Evolutionary conservation across 2,329 filamentous ascomycete genomes (phyloP).

Genomic region (Colletotrichum truncatum): DNA sequence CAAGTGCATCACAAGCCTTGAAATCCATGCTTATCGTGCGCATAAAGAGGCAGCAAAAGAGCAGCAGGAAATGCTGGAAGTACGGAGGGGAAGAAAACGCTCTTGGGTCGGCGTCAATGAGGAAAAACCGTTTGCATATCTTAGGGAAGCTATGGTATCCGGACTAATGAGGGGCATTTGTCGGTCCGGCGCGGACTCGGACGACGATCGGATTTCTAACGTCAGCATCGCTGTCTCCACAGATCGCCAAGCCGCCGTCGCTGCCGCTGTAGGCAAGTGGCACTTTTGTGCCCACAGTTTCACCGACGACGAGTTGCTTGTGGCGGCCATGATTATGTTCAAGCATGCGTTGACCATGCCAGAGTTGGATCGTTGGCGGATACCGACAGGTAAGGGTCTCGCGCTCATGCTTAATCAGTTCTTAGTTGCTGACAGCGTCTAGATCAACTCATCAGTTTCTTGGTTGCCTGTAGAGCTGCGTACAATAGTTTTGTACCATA

Average conservation of each 20-base stretch:
- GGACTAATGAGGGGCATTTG: slow-evolving; percentile 91
- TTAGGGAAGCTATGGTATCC: slow-evolving; percentile 93
- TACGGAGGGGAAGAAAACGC: slow-evolving; percentile 80
- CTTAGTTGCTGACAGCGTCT: slow-evolving; percentile 49
- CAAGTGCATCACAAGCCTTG: slow-evolving; percentile 78
- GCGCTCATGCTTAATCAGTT: slow-evolving; percentile 31
- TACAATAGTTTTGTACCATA: slow-evolving; percentile 98
- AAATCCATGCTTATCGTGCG: slow-evolving; percentile 84
- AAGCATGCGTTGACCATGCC: slow-evolving; percentile 86
- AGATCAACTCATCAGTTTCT: slow-evolving; percentile 86
- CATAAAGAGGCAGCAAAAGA: slow-evolving; percentile 80
- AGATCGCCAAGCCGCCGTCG: slow-evolving; percentile 72
- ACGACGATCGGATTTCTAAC: slow-evolving; percentile 69
- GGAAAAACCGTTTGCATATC: slow-evolving; percentile 86
- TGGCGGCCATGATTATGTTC: slow-evolving; percentile 88
- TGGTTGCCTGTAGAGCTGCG: slow-evolving; percentile 89
- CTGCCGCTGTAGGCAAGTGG: slow-evolving; percentile 79
- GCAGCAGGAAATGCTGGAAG: slow-evolving; percentile 75
- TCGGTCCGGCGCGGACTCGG: slow-evolving; percentile 68
- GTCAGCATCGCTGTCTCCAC: slow-evolving; percentile 75
- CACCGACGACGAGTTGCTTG: slow-evolving; percentile 87
- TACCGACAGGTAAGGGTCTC: slow-evolving; percentile 73
- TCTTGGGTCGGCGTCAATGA: slow-evolving; percentile 93
- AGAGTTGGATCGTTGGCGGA: slow-evolving; percentile 81
- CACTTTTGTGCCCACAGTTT: slow-evolving; percentile 90